A percentile compares a stretch with the other conserved stretches of the same genome.
These are phyloP conservation scores for Penicillium herquei DNA, from an alignment of 495 filamentous ascomycete species.

Conservation along the genomic window DNA sequence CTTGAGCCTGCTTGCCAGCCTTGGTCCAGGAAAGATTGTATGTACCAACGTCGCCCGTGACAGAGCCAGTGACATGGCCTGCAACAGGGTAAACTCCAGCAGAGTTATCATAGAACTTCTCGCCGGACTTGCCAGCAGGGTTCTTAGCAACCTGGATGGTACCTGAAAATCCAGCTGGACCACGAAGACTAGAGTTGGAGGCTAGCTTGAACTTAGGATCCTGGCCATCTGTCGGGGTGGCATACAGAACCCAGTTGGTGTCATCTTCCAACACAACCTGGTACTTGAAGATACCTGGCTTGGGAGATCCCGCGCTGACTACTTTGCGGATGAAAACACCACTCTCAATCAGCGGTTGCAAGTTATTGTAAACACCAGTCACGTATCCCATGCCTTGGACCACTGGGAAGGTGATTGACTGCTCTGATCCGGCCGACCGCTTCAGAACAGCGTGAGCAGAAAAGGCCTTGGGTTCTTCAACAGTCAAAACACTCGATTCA, in stretches of 20 bases:
- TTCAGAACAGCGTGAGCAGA: slow-evolving; percentile 71
- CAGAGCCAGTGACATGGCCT: slow-evolving; percentile 60
- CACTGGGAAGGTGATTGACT: slow-evolving; percentile 71
- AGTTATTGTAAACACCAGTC: slow-evolving; percentile 71
- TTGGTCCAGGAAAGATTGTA: slow-evolving; percentile 74
- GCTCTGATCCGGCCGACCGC: slow-evolving; percentile 46
- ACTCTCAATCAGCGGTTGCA: slow-evolving; percentile 70
- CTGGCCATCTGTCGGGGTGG: slow-evolving; percentile 48
- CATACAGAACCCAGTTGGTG: slow-evolving; percentile 79
- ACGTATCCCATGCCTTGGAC: slow-evolving; percentile 90
- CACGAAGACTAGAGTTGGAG: slow-evolving; percentile 48
- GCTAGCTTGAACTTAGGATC: slow-evolving; percentile 49
- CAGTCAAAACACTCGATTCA: slow-evolving; percentile 56
- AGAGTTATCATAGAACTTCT: slow-evolving; percentile 69
- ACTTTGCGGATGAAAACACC: slow-evolving; percentile 71
- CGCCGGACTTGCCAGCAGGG: slow-evolving; percentile 55
- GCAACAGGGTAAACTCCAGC: slow-evolving; percentile 70
- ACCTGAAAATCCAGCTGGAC: slow-evolving; percentile 58
- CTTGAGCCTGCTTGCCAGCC: slow-evolving; percentile 50
- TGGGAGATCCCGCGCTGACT: slow-evolving; percentile 53
- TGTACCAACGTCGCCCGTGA: slow-evolving; percentile 56
- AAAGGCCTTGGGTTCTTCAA: slow-evolving; percentile 62
- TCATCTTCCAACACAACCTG: slow-evolving; percentile 68
- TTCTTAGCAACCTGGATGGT: slow-evolving; percentile 81
- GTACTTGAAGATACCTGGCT: slow-evolving; percentile 74